Conservation (phyloP, 1,139 yeast genomes). For the Geotrichum klebahnii region DNA sequence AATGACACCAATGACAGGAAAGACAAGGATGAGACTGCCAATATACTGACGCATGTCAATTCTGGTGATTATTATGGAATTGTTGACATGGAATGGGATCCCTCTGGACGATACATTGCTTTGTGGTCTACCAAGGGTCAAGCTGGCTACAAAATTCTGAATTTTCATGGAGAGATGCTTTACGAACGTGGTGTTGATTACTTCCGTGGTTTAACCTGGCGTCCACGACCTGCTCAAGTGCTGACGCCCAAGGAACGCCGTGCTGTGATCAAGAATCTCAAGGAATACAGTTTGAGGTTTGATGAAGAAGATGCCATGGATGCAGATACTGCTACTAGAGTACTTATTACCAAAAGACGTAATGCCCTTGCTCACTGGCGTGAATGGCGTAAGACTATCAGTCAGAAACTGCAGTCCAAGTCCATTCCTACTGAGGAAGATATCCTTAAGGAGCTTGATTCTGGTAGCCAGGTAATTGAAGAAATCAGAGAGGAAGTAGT, state of each 20-base stretch:
- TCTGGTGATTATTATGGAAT: constrained; percentile 69
- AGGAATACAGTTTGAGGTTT: constrained; percentile 86
- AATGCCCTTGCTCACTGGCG: constrained; percentile 81
- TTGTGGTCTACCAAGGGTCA: constrained; percentile 80
- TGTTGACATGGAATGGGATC: constrained; percentile 90
- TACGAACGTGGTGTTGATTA: constrained; percentile 75
- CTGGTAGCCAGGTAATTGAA: constrained; percentile 50
- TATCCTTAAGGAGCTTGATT: constrained; percentile 35
- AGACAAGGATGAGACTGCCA: constrained; percentile 45
- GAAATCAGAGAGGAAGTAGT: constrained; percentile 69
- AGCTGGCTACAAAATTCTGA: constrained; percentile 85
- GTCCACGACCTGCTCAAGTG: constrained; percentile 88
- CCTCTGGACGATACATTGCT: constrained; percentile 85
- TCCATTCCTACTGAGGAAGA: constrained; percentile 40
- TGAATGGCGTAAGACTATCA: constrained; percentile 63
- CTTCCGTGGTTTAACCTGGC: constrained; percentile 89
- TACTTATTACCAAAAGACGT: constrained; percentile 81
- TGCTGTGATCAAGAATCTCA: constrained; percentile 85
- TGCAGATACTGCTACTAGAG: constrained; percentile 88
- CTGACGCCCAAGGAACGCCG: constrained; percentile 75
- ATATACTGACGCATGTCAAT: constrained; percentile 61
- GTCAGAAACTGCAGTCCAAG: constrained; percentile 46
- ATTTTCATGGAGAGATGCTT: constrained; percentile 71
- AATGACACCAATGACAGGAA: constrained; percentile 50
- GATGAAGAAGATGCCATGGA: constrained; percentile 97